Evolutionary conservation across 768 basidiomycete genomes (phyloP).

Genomic region (Cantharellus anzutake): DNA sequence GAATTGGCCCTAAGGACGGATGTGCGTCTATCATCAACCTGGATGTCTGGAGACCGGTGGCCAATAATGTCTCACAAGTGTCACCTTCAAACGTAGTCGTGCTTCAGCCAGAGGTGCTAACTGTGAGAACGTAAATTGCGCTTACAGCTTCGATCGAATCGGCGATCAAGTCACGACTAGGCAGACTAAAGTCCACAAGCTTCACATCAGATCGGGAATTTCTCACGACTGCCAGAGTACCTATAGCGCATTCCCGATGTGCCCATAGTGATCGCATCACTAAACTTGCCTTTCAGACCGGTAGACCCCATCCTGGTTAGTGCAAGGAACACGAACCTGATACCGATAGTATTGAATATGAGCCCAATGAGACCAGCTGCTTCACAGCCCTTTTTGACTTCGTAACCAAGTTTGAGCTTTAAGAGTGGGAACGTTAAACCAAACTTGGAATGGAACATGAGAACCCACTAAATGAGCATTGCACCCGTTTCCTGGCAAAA

Average conservation of each 20-base stretch:
- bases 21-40: too few species aligned
- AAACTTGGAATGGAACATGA: conserved; percentile 1
- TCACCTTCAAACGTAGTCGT: background rate
- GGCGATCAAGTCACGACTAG: conserved; percentile 76
- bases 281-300: conserved; percentile 11
- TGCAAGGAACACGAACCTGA: conserved; percentile 32
- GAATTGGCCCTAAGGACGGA: conserved; percentile 29
- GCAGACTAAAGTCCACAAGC: conserved; percentile 31
- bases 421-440: conserved; percentile 1
- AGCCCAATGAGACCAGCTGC: conserved; percentile 67
- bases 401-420: conserved; percentile 59
- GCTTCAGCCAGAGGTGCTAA: conserved; percentile 9
- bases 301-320: background rate
- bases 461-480: conserved; percentile 56
- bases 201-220: background rate
- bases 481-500: conserved; percentile 53
- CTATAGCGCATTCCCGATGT: conserved; percentile 78
- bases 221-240: conserved; percentile 20
- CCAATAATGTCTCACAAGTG: conserved; percentile 1
- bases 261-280: conserved; percentile 82
- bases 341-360: conserved; percentile 71
- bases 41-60: too few species aligned
- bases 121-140: conserved; percentile 30
- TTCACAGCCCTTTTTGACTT: conserved; percentile 66
- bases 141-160: conserved; percentile 71